Base-by-base conservation (phyloP, 2,329 filamentous ascomycete species). In the Incumbomyces lentus region DNA sequence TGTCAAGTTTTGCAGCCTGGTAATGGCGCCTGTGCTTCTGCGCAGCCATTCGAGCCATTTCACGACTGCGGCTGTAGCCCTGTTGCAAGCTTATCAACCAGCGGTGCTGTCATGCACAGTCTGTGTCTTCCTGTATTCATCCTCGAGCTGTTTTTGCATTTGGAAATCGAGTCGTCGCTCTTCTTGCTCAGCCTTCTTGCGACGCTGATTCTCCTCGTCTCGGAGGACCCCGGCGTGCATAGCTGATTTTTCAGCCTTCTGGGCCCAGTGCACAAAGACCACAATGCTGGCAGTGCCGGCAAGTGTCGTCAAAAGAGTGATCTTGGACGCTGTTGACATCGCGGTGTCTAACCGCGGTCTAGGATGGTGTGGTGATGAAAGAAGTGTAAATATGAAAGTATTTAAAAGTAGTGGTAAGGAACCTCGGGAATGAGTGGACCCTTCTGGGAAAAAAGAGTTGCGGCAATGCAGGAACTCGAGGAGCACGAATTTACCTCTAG, bases 171-270 rank as follows among this genome's bases (percentile, higher is more conserved):
- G 78, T 64, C 93, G 86, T 49, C 92, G 82, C 65, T 98, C 92
- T 3, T 45, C 33, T 22, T 37, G 32, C 34, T 45, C 42, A n/a
- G 33, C 42, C 55, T 79, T 77, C 69, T 95, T 95, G 55, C 95
- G 64, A 38, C 85, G 81, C 63, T 95, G 89, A 61, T 93, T 87
- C 62, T 96, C 90, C 74, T 95, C 84, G 61, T 98, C 92, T 53
- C 90, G 85, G 54, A 96, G 72, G 35, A 98, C 92, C 37, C 92
- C 92, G 55, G 84, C 79, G 61, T 98, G 92, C 92, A 98, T 98
- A 48, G 86, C 85, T 54, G 79, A 76, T 73, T 86, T 82, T 62
- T 98, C 92, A 30, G 76, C 74, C 59, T 82, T 79, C 64, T 98
- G 92, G 57, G 88, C 79, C 67, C 84, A 89, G 64, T 98, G 92